Evolutionary conservation across 306 rosid species (phyloP).

Genomic region (Gynostemma pentaphyllum): DNA sequence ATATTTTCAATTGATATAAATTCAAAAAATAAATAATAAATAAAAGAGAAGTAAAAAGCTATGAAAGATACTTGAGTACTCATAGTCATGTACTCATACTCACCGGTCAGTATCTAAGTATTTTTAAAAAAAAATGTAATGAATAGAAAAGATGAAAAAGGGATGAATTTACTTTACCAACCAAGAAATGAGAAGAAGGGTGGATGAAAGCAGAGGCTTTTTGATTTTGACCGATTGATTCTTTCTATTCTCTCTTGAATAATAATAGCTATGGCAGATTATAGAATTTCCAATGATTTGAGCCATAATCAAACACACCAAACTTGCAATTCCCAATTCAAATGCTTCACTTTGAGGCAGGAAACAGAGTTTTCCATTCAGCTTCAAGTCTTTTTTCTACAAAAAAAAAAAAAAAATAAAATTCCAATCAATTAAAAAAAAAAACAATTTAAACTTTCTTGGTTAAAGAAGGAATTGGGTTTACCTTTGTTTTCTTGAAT

Average conservation of each 20-base stretch:
- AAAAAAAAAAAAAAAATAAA: neutral
- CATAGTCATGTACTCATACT: no score
- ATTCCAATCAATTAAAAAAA: neutral
- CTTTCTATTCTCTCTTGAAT: slow-evolving; percentile 28
- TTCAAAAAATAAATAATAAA: no score
- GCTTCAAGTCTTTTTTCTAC: slow-evolving; percentile 50
- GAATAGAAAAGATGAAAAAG: neutral
- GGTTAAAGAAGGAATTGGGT: neutral
- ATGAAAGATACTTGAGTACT: no score
- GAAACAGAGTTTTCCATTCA: slow-evolving; percentile 47
- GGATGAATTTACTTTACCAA: slow-evolving; percentile 20
- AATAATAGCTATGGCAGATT: slow-evolving; percentile 26
- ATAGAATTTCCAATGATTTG: slow-evolving; percentile 44
- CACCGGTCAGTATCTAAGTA: no score
- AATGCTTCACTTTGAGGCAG: slow-evolving; percentile 65
- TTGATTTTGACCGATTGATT: slow-evolving; percentile 23
- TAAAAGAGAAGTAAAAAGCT: no score
- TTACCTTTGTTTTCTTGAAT: slow-evolving; percentile 50
- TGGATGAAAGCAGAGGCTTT: slow-evolving; percentile 27
- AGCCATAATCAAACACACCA: slow-evolving; percentile 38
- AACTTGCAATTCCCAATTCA: slow-evolving; percentile 54
- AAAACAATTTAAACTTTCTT: neutral
- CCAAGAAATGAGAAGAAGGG: slow-evolving; percentile 65
- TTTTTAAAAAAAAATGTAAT: no score
- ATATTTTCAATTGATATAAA: no score